These are phyloP conservation scores for Diaporthe ampelina DNA, from an alignment of 2,329 filamentous ascomycete species.

Conservation along the genomic window DNA sequence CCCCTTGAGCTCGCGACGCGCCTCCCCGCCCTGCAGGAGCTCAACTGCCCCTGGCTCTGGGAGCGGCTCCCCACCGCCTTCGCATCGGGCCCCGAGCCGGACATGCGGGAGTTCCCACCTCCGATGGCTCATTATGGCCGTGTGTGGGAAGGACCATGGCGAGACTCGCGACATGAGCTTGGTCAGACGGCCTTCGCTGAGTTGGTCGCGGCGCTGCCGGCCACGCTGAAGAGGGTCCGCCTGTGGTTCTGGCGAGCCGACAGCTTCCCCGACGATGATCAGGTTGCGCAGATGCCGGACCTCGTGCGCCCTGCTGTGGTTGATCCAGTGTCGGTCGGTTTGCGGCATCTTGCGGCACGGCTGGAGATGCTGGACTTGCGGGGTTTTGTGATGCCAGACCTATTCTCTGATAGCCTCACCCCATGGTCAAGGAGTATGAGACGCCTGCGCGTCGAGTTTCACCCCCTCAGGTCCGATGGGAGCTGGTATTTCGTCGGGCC, in stretches of 20 bases:
- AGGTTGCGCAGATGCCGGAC: constrained; percentile 33
- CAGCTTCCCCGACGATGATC: background rate
- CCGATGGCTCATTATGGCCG: constrained; percentile 41
- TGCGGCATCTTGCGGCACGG: constrained; percentile 43
- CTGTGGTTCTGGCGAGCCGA: constrained; percentile 31
- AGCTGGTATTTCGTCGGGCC: constrained; percentile 47
- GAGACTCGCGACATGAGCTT: constrained; percentile 47
- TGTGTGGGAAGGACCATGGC: constrained; percentile 46
- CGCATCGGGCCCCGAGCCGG: constrained; percentile 16
- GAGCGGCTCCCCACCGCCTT: constrained; percentile 43
- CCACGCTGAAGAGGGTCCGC: constrained; percentile 27
- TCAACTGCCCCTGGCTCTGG: constrained; percentile 46
- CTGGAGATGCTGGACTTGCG: constrained; percentile 44
- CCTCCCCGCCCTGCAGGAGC: constrained; percentile 44
- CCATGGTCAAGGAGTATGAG: constrained; percentile 39
- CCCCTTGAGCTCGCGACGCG: constrained; percentile 45
- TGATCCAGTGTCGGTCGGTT: constrained; percentile 45
- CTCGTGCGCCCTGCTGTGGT: constrained; percentile 42
- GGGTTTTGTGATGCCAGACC: constrained; percentile 43
- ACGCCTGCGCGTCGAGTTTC: constrained; percentile 45
- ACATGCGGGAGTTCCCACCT: background rate
- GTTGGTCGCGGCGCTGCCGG: constrained; percentile 40
- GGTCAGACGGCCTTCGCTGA: constrained; percentile 42
- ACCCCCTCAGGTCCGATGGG: constrained; percentile 43
- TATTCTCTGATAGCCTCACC: constrained; percentile 37